Evolutionary conservation across 192 early-diverging fungal species (phyloP).

Genomic region (Obelidium mucronatum): DNA sequence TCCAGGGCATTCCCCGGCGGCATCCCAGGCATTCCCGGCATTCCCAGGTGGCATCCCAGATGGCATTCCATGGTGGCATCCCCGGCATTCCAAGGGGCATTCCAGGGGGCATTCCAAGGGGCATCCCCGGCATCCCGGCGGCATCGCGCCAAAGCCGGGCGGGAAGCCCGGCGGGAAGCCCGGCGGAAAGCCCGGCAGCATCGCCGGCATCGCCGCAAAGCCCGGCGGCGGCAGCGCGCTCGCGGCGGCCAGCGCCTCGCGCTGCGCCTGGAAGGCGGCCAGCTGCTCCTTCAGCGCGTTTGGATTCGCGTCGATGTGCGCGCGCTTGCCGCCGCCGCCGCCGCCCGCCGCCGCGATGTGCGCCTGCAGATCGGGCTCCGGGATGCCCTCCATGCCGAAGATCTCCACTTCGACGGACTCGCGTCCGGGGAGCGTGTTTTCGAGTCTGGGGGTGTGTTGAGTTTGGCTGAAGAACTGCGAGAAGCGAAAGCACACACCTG

Average conservation of each 20-base stretch:
- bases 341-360: conserved; percentile 59
- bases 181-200: conserved; percentile 21
- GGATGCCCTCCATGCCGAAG: conserved; percentile 94
- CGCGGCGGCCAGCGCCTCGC: conserved; percentile 30
- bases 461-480: background rate
- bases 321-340: conserved; percentile 26
- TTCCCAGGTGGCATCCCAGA: too few species aligned
- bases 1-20: background rate
- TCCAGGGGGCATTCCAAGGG: too few species aligned
- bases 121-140: conserved; percentile 2
- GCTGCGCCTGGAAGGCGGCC: conserved; percentile 52
- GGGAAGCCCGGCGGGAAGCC: conserved; percentile 20
- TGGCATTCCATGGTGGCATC: too few species aligned
- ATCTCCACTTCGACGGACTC: conserved; percentile 91
- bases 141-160: conserved; percentile 17
- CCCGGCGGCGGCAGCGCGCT: background rate
- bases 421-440: conserved; percentile 84
- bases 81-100: background rate
- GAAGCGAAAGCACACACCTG: conserved; percentile 53
- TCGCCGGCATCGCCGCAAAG: background rate
- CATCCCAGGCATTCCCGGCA: conserved; percentile 14
- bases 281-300: conserved; percentile 44
- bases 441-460: conserved; percentile 62
- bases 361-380: conserved; percentile 75
- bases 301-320: conserved; percentile 36